These are phyloP conservation scores for Pisolithus sp. DNA, from an alignment of 768 basidiomycete genomes.

Conservation along the genomic window DNA sequence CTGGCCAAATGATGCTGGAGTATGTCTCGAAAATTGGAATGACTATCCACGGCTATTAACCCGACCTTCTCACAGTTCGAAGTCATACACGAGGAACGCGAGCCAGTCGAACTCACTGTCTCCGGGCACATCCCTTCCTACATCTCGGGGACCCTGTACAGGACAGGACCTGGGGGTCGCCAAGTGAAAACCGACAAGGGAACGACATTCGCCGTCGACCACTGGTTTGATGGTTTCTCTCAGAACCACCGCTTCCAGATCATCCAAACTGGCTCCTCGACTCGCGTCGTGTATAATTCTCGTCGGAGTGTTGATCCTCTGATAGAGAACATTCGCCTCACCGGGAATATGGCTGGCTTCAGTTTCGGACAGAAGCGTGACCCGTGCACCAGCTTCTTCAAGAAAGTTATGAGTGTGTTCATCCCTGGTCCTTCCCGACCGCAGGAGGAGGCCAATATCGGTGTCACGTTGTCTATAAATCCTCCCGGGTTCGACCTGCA, in stretches of 20 bases:
- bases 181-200: slow-evolving; percentile 20
- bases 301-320: slow-evolving; percentile 25
- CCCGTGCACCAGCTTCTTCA: slow-evolving; percentile 26
- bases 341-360: slow-evolving; percentile 12
- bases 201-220: slow-evolving; percentile 22
- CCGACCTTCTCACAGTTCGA: slow-evolving; percentile 17
- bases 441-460: slow-evolving; percentile 13
- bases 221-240: slow-evolving; percentile 39
- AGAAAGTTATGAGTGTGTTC: slow-evolving; percentile 25
- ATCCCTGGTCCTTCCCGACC: slow-evolving; percentile 10
- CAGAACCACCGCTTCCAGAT: slow-evolving; percentile 37
- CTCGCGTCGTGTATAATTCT: slow-evolving; percentile 30
- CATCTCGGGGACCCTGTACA: slow-evolving; percentile 31
- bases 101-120: slow-evolving; percentile 22
- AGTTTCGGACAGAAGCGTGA: slow-evolving; percentile 29
- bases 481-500: slow-evolving; percentile 22
- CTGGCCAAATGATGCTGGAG: slow-evolving; percentile 27
- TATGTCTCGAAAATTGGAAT: slow-evolving; percentile 1
- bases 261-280: slow-evolving; percentile 13
- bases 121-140: slow-evolving; percentile 29
- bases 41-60: neutral
- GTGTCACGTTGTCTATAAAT: slow-evolving; percentile 27
- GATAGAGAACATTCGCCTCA: slow-evolving; percentile 23
- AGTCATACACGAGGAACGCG: slow-evolving; percentile 21
- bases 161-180: slow-evolving; percentile 33